Conservation (phyloP, 2,329 filamentous ascomycete genomes). For the Pseudogymnoascus destructans region DNA sequence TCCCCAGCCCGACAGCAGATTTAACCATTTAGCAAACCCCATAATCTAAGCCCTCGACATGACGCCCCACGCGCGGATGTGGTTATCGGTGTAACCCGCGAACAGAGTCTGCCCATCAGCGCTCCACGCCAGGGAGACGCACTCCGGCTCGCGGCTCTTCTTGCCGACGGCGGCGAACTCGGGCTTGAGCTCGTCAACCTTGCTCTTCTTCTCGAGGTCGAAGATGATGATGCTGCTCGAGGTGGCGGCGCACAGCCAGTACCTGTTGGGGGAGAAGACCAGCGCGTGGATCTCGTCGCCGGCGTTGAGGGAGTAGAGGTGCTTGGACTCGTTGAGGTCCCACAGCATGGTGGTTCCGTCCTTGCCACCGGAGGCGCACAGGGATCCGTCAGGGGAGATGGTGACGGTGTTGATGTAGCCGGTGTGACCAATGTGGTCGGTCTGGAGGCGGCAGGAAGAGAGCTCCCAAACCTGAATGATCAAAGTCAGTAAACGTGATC, state of each 20-base stretch:
- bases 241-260: conserved; percentile 99
- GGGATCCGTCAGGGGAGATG: conserved; percentile 97
- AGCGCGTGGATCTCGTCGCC: conserved; percentile 99
- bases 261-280: conserved; percentile 99
- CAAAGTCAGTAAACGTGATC: conserved; percentile 17
- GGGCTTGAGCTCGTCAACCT: conserved; percentile 99
- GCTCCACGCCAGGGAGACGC: conserved; percentile 91
- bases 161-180: conserved; percentile 89
- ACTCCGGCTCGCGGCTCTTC: conserved; percentile 99
- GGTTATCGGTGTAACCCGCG: conserved; percentile 99
- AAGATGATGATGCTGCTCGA: conserved; percentile 99
- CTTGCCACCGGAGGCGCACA: conserved; percentile 98
- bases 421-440: conserved; percentile 98
- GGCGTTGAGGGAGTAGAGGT: conserved; percentile 98
- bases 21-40: conserved; percentile 11
- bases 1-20: conserved; percentile 51
- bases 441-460: conserved; percentile 98
- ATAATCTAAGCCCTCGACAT: conserved; percentile 75
- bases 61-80: conserved; percentile 95
- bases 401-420: conserved; percentile 99
- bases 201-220: conserved; percentile 99
- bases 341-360: conserved; percentile 99
- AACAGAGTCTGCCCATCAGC: conserved; percentile 98
- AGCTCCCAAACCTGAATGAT: conserved; percentile 89
- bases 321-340: conserved; percentile 99